These are phyloP conservation scores for Pezicula carpinea DNA, from an alignment of 2,329 filamentous ascomycete species.

Conservation along the genomic window DNA sequence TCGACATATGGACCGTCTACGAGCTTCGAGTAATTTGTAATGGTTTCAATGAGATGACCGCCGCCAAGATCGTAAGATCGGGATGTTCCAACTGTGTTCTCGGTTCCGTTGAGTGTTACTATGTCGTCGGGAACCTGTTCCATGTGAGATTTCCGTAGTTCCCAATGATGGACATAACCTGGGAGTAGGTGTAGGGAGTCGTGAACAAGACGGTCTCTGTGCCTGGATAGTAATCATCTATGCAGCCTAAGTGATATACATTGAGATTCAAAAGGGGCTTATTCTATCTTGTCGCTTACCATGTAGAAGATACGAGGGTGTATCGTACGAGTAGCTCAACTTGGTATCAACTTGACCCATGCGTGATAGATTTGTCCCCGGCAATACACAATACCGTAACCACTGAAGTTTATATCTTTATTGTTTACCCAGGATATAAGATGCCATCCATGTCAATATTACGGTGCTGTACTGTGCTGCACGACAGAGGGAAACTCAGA, in stretches of 20 bases:
- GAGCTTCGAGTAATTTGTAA: slow-evolving; percentile 18
- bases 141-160: slow-evolving; percentile 22
- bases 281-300: background rate
- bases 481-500: too few species aligned
- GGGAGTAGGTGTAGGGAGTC: slow-evolving; percentile 19
- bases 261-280: slow-evolving; percentile 2
- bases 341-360: too few species aligned
- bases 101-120: slow-evolving; percentile 20
- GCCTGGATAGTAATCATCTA: slow-evolving; percentile 7
- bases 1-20: slow-evolving; percentile 19
- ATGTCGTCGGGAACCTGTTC: slow-evolving; percentile 15
- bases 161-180: slow-evolving; percentile 24
- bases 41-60: slow-evolving; percentile 17
- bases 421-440: too few species aligned
- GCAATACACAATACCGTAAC: too few species aligned
- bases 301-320: too few species aligned
- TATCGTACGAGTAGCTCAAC: too few species aligned
- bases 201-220: slow-evolving; percentile 17
- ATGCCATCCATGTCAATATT: too few species aligned
- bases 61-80: slow-evolving; percentile 16
- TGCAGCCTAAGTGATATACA: too few species aligned
- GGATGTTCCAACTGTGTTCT: slow-evolving; percentile 22
- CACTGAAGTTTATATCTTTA: too few species aligned
- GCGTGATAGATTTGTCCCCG: too few species aligned
- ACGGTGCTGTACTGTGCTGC: too few species aligned